Percentiles rank a stretch among this genome's conserved stretches.
Conservation (phyloP, 495 filamentous ascomycete species). For the Aspergillus homomorphus region DNA sequence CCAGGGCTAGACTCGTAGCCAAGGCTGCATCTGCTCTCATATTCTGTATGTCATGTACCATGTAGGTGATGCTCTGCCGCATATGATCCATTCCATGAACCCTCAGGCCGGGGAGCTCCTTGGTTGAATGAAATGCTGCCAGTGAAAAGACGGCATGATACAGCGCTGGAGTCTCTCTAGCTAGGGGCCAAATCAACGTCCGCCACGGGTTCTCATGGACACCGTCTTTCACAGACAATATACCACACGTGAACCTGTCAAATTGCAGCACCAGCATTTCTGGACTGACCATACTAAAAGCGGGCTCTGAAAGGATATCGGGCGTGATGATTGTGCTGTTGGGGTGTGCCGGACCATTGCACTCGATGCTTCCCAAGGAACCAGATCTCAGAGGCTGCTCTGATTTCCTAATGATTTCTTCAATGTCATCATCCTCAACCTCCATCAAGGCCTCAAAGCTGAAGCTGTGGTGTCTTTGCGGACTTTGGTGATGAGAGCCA, state of each 20-base stretch:
- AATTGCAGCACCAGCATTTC: constrained; percentile 69
- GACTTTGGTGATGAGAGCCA: constrained; percentile 2
- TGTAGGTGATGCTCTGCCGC: constrained; percentile 58
- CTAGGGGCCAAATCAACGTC: constrained; percentile 70
- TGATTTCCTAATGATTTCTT: constrained; percentile 56
- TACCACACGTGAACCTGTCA: constrained; percentile 69
- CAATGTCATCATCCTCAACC: constrained; percentile 52
- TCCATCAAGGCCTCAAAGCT: constrained; percentile 39
- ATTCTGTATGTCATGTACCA: constrained; percentile 56
- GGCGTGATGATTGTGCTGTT: neutral
- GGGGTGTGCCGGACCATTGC: neutral
- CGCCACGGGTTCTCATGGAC: constrained; percentile 75
- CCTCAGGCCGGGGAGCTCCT: constrained; percentile 53
- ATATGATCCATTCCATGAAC: constrained; percentile 71
- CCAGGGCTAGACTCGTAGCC: constrained; percentile 69
- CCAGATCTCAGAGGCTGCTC: constrained; percentile 37
- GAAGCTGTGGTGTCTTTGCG: constrained; percentile 17
- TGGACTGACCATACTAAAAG: constrained; percentile 46
- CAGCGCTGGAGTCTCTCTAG: constrained; percentile 62
- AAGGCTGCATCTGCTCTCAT: constrained; percentile 67
- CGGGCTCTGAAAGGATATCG: constrained; percentile 37
- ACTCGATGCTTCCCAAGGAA: constrained; percentile 26
- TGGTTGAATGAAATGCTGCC: constrained; percentile 72
- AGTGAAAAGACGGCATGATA: constrained; percentile 73
- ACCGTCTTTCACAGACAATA: constrained; percentile 71